A percentile compares a stretch with the other conserved stretches of the same genome.
Evolutionary conservation across 2,329 filamentous ascomycete species (phyloP).

Genomic region (Xylariaceae sp.): DNA sequence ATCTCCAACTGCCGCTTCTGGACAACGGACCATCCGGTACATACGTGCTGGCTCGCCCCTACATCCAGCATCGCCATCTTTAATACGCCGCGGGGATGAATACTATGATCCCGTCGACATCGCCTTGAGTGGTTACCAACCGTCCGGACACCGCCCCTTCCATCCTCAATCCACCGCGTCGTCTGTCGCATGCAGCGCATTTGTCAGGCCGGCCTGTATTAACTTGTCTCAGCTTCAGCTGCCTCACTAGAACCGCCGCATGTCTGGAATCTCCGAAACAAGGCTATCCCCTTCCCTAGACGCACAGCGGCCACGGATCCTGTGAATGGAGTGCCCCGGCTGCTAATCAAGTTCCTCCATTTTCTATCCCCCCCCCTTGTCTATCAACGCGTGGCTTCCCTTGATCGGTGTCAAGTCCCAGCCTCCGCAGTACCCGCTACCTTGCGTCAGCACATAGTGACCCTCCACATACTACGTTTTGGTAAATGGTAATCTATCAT

Average conservation of each 20-base stretch:
- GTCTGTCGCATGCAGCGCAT: conserved; percentile 7
- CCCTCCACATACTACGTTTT: neutral
- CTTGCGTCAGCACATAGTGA: neutral
- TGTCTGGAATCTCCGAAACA: too few relatives aligned
- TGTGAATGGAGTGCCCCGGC: conserved; percentile 25
- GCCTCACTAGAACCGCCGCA: too few relatives aligned
- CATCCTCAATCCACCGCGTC: too few relatives aligned
- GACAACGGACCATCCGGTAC: conserved; percentile 27
- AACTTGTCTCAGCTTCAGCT: conserved; percentile 29
- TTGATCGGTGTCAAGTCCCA: conserved; percentile 17
- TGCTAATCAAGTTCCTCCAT: conserved; percentile 14
- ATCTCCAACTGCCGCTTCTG: conserved; percentile 28
- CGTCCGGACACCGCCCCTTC: too few relatives aligned
- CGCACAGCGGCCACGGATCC: too few relatives aligned
- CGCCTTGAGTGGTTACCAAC: conserved; percentile 25
- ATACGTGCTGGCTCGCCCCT: conserved; percentile 28
- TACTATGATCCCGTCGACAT: too few relatives aligned
- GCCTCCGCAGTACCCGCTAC: conserved; percentile 14
- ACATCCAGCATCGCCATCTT: conserved; percentile 18
- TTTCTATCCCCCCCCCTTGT: conserved; percentile 8
- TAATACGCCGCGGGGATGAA: conserved; percentile 27
- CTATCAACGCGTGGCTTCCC: conserved; percentile 12
- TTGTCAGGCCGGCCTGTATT: conserved; percentile 15
- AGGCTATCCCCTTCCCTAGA: too few relatives aligned
- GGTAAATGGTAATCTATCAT: neutral